Evolutionary conservation across 768 basidiomycete species (phyloP).

Genomic region (Amanita pseudoporphyria): DNA sequence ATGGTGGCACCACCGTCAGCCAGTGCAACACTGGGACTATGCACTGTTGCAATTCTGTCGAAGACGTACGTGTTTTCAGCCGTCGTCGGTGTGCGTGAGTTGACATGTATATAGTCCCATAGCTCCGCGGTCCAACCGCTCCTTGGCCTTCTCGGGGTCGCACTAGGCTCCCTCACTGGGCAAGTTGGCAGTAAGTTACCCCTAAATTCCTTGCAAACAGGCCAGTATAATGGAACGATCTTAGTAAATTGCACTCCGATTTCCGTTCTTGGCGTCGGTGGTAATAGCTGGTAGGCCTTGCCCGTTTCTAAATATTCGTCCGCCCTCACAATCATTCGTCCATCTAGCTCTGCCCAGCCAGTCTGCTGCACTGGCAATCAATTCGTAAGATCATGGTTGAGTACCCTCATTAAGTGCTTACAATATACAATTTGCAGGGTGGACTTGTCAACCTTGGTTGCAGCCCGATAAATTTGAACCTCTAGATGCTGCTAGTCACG

Average conservation of each 20-base stretch:
- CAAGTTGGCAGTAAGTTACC: constrained; percentile 13
- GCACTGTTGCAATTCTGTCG: constrained; percentile 15
- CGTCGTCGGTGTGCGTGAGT: not conserved
- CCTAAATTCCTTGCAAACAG: not conserved
- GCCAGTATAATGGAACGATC: not conserved
- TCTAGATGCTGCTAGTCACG: too few species aligned
- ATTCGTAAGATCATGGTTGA: constrained; percentile 12
- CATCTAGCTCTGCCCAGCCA: constrained; percentile 12
- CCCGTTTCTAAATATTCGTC: not conserved
- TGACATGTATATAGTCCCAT: not conserved
- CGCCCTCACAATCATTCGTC: not conserved
- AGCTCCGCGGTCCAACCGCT: not conserved
- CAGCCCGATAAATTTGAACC: constrained; percentile 14
- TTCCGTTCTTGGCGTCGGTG: constrained; percentile 9
- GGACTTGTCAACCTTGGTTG: constrained; percentile 13
- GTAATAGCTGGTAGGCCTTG: constrained; percentile 12
- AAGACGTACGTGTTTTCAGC: constrained; percentile 7
- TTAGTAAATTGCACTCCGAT: constrained; percentile 14
- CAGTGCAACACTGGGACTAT: constrained; percentile 15
- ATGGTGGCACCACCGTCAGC: constrained; percentile 3
- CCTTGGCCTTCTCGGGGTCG: constrained; percentile 9
- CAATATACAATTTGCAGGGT: constrained; percentile 2
- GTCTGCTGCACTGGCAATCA: constrained; percentile 16
- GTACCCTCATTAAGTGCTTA: not conserved
- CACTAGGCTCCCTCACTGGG: constrained; percentile 9